Base-by-base conservation (phyloP, 73 alveolate species). In the Paramecium sexaurelia region DNA sequence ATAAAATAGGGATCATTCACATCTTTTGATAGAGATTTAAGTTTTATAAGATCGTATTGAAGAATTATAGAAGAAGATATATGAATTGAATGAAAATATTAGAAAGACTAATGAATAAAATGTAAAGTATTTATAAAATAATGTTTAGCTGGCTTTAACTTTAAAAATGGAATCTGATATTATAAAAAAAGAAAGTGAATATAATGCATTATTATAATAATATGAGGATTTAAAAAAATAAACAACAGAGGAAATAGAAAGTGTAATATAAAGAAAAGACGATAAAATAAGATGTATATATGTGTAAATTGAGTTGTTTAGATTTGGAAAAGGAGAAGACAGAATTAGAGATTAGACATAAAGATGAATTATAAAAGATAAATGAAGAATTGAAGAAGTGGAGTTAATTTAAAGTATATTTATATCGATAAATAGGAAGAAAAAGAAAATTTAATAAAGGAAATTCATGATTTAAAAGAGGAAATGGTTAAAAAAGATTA, bases 181-280 rank as follows among this genome's bases (percentile, higher is more conserved):
- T 5, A 45, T 36, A 10, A 26, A 40, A 33, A 45, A 39, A 24
- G 27, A 78, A 6, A 43, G 55, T 24, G 73, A 78, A 24, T 78
- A 29, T n/a, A 26, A 61, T 39, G 90, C 29, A 7, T 6, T 78
- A n/a, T 26, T 55, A 15, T 9, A 91, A 20, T 29, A 84, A 36
- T 91, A 78, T 51, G 91, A 91, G 85, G 55, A 87, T 27, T 32
- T 24, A 51, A 91, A 57, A 55, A 51, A 85, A 55, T 36, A 43
- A 32, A 83, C 39, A 37, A 75, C 87, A 9, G 92, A 85, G 8
- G 91, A 87, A 26, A 75, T 87, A 27, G 88, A 83, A 11, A 85
- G 75, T 19, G 11, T 91, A 8, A 26, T 41, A 27, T 11, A 66
- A 9, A 90, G 55, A 47, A 55, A 91, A 20, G 93, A 83, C 22